Base-by-base conservation (phyloP, 2,329 filamentous ascomycete species). In the Ophiostoma quercus region DNA sequence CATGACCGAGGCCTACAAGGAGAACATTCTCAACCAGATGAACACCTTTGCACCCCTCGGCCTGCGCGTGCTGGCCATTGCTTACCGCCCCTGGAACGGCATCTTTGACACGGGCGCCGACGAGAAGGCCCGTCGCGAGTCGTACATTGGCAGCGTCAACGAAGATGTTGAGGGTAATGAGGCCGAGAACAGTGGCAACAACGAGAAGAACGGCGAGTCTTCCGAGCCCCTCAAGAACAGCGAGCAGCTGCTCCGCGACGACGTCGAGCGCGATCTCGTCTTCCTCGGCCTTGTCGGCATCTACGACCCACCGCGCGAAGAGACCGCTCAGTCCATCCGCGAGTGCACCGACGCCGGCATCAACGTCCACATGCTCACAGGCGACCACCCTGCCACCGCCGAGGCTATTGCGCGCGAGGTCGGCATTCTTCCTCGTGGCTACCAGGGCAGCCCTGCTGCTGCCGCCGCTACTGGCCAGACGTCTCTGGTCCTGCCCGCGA, bases 241-340 rank as follows among this genome's bases (percentile, higher is more conserved):
- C 19, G 92, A 32, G 67, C 54, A 65, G 37, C 70, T 51, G 66
- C 14, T 22, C 19, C 90, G 92, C 6, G 79, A 82, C 6, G 79
- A 83, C 4, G 84, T 94, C 16, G 92, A 96, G 76, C 81, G 82
- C 47, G 82, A 86, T 39, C 85, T 97, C 41, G 85, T 84, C 2
- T 91, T 96, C 72, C 85, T 92, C 16, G 94, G 93, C n/a, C 84
- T 97, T 11, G 89, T 91, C 67, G 92, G 92, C 70, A 90, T 96
- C 73, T 94, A 95, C 76, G 92, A 96, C 74, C 92, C 92, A 3
- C 92, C 92, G 69, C 91, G 92, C 1, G 86, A 88, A 1, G 92
- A 96, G 79, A 93, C 92, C 0, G 90, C 89, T 29, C 84, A 83
- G 0, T 88, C 91, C 7, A 91, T 94, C 71, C 82, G 82, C 29